Base-by-base conservation (phyloP, 345 rosid species). In the Boechera divaricarpa region DNA sequence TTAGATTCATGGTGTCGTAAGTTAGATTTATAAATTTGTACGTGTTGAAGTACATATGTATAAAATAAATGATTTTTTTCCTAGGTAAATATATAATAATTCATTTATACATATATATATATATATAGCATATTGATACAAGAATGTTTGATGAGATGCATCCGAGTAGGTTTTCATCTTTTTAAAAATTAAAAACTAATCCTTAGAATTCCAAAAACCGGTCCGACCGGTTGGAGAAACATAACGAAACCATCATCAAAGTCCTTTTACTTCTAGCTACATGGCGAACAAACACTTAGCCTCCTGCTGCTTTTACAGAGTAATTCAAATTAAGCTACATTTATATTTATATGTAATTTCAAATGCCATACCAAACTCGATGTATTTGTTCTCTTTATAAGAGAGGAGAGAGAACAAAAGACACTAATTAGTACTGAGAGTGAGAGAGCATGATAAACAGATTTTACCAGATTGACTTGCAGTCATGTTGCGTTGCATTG, bases 331-430 rank as follows among this genome's bases (percentile, higher is more conserved):
- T 36, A 13, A 42, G 53, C 70, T 48, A 66, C 7, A 28, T 28
- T 26, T 44, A 44, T 63, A 63, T 63, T 38, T 60, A 42, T 63
- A 26, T 3, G 51, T 63, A 28, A 44, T 15, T 63, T 63, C 53
- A 63, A 44, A 63, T 24, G 12, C 35, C 68, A 44, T 15, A 44
- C 8, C 53, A 63, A 63, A 63, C 63, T 61, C 11, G 12, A 61
- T 61, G 48, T 38, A 18, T 61, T 18, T 21, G 33, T 21, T 39
- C 11, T 12, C 5, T 49, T 21, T 15, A 21, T 24, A 6, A 38
- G 47, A 60, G 47, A 21, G 9, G 29, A 5, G 45, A 6, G 7
- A 61, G 16, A 61, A 61, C 49, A 61, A 61, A 61, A 39, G 66
- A 39, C 49, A 39, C 66, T 61, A 39, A 16, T 61, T 61, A 61